Evolutionary conservation across 83 land plant genomes (phyloP).

Genomic region (Thuja plicata): DNA sequence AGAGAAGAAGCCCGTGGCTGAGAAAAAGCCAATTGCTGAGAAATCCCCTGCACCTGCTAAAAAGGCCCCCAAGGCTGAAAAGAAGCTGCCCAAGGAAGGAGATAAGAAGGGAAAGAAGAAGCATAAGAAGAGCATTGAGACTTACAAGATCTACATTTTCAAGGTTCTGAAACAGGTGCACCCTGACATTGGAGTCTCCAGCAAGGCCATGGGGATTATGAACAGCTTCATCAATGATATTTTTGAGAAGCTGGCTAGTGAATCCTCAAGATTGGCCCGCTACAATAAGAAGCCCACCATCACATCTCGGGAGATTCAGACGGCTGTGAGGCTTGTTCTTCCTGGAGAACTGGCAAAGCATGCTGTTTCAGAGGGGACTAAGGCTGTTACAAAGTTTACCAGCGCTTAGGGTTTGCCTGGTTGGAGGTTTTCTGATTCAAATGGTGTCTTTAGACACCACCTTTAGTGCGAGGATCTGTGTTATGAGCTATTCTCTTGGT

Average conservation of each 20-base stretch:
- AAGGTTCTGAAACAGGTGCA: constrained; percentile 1
- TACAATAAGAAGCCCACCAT: not conserved
- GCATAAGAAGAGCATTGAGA: not conserved
- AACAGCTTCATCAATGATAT: not conserved
- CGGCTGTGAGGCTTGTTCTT: not conserved
- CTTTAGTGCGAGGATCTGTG: not conserved
- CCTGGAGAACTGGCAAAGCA: not conserved
- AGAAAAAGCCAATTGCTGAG: not conserved
- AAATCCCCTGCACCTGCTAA: not conserved
- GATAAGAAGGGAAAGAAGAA: not conserved
- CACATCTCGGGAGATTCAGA: not conserved
- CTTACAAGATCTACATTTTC: not conserved
- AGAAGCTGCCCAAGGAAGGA: not conserved
- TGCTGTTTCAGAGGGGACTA: not conserved
- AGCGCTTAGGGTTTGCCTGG: not conserved
- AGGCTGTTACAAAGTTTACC: not conserved
- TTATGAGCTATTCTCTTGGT: not conserved
- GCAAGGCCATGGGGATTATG: not conserved
- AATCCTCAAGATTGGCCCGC: not conserved
- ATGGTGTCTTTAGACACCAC: not conserved
- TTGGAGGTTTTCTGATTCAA: not conserved
- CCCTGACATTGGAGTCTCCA: not conserved
- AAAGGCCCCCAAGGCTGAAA: not conserved
- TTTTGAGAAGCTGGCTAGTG: not conserved
- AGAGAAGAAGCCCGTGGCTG: not conserved